A percentile compares a stretch with the other conserved stretches of the same genome.
Conservation (phyloP, 768 basidiomycete genomes). For the Clitopilus passeckerianus region DNA sequence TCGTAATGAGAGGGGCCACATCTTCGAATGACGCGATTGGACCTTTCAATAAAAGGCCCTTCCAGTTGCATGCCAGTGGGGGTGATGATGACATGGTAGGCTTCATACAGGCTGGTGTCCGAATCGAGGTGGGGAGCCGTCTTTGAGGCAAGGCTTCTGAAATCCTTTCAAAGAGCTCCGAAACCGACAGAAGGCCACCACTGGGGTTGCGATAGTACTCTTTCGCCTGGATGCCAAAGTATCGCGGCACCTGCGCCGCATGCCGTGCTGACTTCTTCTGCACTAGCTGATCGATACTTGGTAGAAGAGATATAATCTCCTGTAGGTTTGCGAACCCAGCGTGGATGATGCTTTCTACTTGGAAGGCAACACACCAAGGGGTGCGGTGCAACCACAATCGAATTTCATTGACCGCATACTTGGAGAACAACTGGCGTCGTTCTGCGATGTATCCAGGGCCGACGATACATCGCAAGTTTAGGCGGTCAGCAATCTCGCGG, state of each 20-base stretch:
- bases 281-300: slow-evolving; percentile 24
- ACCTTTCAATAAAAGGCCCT: slow-evolving; percentile 54
- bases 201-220: background rate
- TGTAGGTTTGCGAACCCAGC: slow-evolving; percentile 37
- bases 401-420: slow-evolving; percentile 21
- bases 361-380: slow-evolving; percentile 52
- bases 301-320: slow-evolving; percentile 43
- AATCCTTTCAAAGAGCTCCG: background rate
- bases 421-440: slow-evolving; percentile 39
- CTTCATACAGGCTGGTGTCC: slow-evolving; percentile 28
- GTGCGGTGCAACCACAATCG: slow-evolving; percentile 27
- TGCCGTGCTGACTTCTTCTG: slow-evolving; percentile 18
- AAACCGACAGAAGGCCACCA: background rate
- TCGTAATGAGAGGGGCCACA: slow-evolving; percentile 40
- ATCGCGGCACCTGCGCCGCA: slow-evolving; percentile 38
- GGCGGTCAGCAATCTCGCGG: slow-evolving; percentile 27
- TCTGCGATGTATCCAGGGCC: slow-evolving; percentile 34
- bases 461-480: slow-evolving; percentile 30
- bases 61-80: slow-evolving; percentile 49
- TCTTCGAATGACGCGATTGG: slow-evolving; percentile 56
- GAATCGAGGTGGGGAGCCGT: background rate
- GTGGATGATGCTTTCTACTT: slow-evolving; percentile 42
- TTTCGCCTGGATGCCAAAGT: slow-evolving; percentile 22
- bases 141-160: background rate
- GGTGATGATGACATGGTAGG: slow-evolving; percentile 44